These are phyloP conservation scores for Eimeria acervulina DNA, from an alignment of 169 alveolate genomes.

Conservation along the genomic window DNA sequence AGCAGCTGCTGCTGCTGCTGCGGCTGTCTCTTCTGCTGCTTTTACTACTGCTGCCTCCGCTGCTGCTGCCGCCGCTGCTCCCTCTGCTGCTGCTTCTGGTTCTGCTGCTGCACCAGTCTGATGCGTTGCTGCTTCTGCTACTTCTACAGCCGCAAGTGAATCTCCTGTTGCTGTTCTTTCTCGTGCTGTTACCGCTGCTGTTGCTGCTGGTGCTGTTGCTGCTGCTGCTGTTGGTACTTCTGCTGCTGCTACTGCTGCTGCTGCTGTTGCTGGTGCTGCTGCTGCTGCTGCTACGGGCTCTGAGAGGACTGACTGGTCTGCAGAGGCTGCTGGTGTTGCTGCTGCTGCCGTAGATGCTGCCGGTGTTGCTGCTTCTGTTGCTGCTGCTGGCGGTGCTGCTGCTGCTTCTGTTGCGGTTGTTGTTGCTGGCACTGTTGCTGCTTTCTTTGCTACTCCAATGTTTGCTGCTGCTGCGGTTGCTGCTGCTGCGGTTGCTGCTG, in stretches of 20 bases:
- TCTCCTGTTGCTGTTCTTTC: neutral
- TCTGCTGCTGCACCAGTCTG: constrained; percentile 7
- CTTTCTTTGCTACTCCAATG: too few species aligned
- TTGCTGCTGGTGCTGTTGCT: neutral
- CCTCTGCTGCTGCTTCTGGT: neutral
- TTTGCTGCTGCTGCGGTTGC: neutral
- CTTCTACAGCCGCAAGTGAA: neutral
- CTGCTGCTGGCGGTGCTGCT: neutral
- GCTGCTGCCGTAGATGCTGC: neutral
- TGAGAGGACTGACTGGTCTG: too few species aligned
- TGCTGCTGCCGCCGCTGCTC: neutral
- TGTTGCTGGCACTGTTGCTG: neutral
- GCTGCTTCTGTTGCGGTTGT: neutral
- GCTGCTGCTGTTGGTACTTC: neutral
- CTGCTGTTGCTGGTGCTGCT: neutral
- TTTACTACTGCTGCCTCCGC: neutral
- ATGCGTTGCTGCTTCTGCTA: neutral
- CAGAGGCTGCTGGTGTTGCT: neutral
- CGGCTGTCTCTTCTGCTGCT: constrained; percentile 5
- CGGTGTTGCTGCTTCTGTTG: neutral
- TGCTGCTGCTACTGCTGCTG: neutral
- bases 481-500: neutral
- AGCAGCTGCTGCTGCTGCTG: constrained; percentile 10
- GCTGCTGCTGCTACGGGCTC: too few species aligned
- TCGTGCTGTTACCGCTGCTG: neutral